Evolutionary conservation across 2,329 filamentous ascomycete species (phyloP).

Genomic region (Mariannaea sp.): DNA sequence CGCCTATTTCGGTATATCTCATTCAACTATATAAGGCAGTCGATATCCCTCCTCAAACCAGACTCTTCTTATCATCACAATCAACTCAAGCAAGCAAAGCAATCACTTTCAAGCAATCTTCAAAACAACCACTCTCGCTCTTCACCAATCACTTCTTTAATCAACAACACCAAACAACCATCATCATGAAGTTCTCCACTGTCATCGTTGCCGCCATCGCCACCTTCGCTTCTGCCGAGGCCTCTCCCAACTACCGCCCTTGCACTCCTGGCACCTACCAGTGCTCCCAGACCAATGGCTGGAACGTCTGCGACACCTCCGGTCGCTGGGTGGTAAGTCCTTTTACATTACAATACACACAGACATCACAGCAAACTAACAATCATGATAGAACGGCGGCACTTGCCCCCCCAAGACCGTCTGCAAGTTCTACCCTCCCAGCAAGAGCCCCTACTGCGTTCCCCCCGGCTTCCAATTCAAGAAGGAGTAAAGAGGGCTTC

Average conservation of each 20-base stretch:
- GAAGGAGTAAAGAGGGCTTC: not conserved
- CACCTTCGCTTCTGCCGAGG: slow-evolving; percentile 25
- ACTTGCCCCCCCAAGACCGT: slow-evolving; percentile 43
- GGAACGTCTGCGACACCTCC: slow-evolving; percentile 42
- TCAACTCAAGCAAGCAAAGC: slow-evolving; percentile 21
- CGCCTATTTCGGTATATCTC: not conserved
- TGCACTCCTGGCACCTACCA: slow-evolving; percentile 45
- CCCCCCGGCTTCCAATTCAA: slow-evolving; percentile 39
- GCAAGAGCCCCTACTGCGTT: slow-evolving; percentile 47
- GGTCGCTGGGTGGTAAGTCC: slow-evolving; percentile 43
- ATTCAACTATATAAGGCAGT: slow-evolving; percentile 23
- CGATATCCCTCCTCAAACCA: not conserved
- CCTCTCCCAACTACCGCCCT: slow-evolving; percentile 5
- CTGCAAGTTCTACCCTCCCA: slow-evolving; percentile 45
- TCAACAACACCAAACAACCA: slow-evolving; percentile 9
- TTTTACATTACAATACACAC: not conserved
- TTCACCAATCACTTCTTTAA: slow-evolving; percentile 8
- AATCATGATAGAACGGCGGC: slow-evolving; percentile 38
- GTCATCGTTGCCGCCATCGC: slow-evolving; percentile 32
- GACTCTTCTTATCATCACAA: slow-evolving; percentile 11
- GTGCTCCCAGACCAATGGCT: slow-evolving; percentile 40
- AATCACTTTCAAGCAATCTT: too few species aligned
- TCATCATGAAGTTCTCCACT: slow-evolving; percentile 41
- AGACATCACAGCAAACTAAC: not conserved
- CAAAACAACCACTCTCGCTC: too few species aligned